These are phyloP conservation scores for Isatis tinctoria DNA, from an alignment of 345 rosid genomes.

Conservation along the genomic window DNA sequence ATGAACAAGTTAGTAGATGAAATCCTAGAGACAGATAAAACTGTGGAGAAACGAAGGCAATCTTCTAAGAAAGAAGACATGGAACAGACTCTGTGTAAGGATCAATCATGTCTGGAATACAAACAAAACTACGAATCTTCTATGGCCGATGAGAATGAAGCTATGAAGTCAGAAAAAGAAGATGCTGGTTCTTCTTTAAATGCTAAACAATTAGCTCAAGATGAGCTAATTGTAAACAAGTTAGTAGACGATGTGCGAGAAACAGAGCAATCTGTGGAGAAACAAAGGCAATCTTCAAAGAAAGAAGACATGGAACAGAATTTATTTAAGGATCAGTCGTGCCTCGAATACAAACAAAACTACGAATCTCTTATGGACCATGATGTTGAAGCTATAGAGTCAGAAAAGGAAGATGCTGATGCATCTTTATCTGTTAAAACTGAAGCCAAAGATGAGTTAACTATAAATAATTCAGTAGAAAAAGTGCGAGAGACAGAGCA, in stretches of 20 bases:
- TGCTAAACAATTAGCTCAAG: background rate
- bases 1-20: background rate
- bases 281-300: conserved; percentile 1
- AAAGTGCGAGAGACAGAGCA: background rate
- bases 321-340: background rate
- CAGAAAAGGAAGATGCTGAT: background rate
- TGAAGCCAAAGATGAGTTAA: background rate
- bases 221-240: background rate
- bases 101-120: background rate
- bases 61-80: conserved; percentile 1
- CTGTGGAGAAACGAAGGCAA: conserved; percentile 2
- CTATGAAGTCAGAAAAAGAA: background rate
- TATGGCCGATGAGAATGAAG: background rate
- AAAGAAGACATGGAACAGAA: conserved; percentile 6
- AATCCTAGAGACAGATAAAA: background rate
- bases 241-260: conserved; percentile 1
- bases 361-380: background rate
- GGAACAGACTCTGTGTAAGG: background rate
- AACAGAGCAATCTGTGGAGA: background rate
- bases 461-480: background rate
- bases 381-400: background rate
- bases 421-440: background rate
- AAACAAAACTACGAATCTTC: background rate
- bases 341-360: background rate
- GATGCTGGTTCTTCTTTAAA: background rate